Conservation (phyloP, 1,284 basidiomycete genomes). For the Neonothopanus nambi region DNA sequence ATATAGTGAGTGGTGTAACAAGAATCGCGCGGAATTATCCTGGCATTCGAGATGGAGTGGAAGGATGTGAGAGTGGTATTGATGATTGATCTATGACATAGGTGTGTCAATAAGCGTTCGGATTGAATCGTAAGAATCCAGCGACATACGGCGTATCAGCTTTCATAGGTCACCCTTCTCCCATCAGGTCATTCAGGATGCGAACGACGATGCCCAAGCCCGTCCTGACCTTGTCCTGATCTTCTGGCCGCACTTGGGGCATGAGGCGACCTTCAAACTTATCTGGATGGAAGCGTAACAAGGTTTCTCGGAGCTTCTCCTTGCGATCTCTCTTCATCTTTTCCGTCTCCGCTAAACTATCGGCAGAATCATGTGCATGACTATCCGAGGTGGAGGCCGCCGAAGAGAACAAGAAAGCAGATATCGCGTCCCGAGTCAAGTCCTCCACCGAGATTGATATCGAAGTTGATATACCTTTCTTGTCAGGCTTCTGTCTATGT, state of each 20-base stretch:
- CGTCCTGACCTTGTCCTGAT: slow-evolving; percentile 71
- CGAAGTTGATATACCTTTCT: slow-evolving; percentile 18
- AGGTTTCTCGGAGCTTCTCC: slow-evolving; percentile 69
- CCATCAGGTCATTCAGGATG: slow-evolving; percentile 52
- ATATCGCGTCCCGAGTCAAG: slow-evolving; percentile 58
- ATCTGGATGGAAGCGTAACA: slow-evolving; percentile 84
- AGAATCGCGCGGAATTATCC: no score
- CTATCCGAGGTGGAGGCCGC: slow-evolving; percentile 4
- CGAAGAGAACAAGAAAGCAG: slow-evolving; percentile 57
- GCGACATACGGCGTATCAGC: no score
- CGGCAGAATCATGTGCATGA: slow-evolving; percentile 1
- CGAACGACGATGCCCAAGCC: slow-evolving; percentile 74
- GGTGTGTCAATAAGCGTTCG: no score
- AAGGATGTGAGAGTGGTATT: no score
- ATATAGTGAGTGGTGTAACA: no score
- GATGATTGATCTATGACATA: no score
- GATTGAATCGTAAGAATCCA: no score
- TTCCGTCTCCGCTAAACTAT: slow-evolving; percentile 8
- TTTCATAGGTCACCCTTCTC: slow-evolving; percentile 15
- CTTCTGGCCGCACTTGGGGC: slow-evolving; percentile 53
- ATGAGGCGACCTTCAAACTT: slow-evolving; percentile 80
- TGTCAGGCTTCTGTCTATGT: slow-evolving; percentile 25
- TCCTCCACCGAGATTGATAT: slow-evolving; percentile 38
- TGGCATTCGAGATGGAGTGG: no score
- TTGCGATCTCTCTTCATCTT: slow-evolving; percentile 44